Evolutionary conservation across 176 grass and related monocot genomes (phyloP).

Genomic region (Carex pumila): DNA sequence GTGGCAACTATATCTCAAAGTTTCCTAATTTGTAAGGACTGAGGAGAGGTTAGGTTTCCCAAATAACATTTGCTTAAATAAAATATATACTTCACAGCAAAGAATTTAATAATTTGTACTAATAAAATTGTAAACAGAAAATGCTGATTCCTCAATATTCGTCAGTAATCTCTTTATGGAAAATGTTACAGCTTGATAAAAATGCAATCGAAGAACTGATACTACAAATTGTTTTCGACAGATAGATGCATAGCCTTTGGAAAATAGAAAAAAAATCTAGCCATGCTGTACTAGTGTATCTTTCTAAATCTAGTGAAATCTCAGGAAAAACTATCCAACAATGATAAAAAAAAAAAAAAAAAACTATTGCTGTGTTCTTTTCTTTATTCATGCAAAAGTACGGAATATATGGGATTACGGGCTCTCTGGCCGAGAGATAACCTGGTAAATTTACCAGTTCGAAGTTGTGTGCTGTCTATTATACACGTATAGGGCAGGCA

Average conservation of each 20-base stretch:
- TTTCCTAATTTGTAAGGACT: not conserved
- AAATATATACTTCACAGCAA: not conserved
- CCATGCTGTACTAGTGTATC: slow-evolving; percentile 1
- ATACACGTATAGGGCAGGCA: not conserved
- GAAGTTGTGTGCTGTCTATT: not conserved
- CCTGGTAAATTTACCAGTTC: not conserved
- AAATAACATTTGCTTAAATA: not conserved
- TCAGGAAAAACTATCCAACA: not conserved
- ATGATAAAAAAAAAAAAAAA: not conserved
- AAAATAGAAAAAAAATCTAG: not conserved
- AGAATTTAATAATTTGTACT: not conserved
- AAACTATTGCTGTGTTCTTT: not conserved
- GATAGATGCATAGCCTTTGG: not conserved
- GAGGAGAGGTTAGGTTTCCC: not conserved
- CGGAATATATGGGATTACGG: slow-evolving; percentile 12
- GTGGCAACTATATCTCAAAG: not conserved
- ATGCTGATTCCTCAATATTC: not conserved
- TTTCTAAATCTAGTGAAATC: slow-evolving; percentile 10
- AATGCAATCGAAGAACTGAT: not conserved
- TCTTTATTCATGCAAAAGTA: slow-evolving; percentile 14
- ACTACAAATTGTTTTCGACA: not conserved
- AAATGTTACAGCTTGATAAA: not conserved
- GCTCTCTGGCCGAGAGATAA: slow-evolving; percentile 11
- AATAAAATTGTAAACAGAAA: not conserved
- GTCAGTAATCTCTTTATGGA: not conserved